Evolutionary conservation across 2,329 filamentous ascomycete species (phyloP), one percentile per base, ranked within the genome.

Genomic region (Geoglossum cookeanum): DNA sequence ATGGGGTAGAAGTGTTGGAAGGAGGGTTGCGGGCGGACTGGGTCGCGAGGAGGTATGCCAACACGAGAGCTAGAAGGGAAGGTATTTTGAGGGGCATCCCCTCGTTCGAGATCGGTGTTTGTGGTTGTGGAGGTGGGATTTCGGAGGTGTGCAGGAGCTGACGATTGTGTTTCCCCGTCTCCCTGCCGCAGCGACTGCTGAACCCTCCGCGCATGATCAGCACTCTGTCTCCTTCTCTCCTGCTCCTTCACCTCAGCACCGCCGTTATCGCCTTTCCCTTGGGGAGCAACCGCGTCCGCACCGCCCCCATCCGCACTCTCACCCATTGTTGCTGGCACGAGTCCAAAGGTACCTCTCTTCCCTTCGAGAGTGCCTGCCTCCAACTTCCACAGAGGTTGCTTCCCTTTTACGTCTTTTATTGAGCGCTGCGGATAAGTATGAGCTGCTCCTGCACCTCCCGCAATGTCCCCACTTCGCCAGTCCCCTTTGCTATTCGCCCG

Each of bases 391-490:
- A 53, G 11, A 11, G 49, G 49, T 17, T 7, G 5, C 49, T 53
- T 53, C 9, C 49, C 49, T 32, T 53, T 53, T 53, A n/a, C 33
- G 30, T 53, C 30, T 37, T 6, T 11, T 3, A 37, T 6, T 22
- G 30, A 8, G 30, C n/a, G 27, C 22, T 15, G 15, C 7, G 49
- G 49, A 53, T 30, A 35, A 8, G 13, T 53, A 32, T 53, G 30
- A n/a, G 37, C 33, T 8, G 76, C 72, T 58, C 71, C 66, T 55
- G 75, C 63, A 62, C 72, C 75, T 44, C 65, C 71, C 17, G 72
- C 71, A 48, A 66, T 69, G 13, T 69, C 72, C 60, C 72, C 75
- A 62, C 76, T 11, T 69, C 72, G 60, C 72, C 75, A 62, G 76
- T 74, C 30, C 49, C 49, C 53, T 45, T 13, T 55, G 35, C 37